Evolutionary conservation across 2,329 filamentous ascomycete genomes (phyloP).

Genomic region (Arthroderma uncinatum): DNA sequence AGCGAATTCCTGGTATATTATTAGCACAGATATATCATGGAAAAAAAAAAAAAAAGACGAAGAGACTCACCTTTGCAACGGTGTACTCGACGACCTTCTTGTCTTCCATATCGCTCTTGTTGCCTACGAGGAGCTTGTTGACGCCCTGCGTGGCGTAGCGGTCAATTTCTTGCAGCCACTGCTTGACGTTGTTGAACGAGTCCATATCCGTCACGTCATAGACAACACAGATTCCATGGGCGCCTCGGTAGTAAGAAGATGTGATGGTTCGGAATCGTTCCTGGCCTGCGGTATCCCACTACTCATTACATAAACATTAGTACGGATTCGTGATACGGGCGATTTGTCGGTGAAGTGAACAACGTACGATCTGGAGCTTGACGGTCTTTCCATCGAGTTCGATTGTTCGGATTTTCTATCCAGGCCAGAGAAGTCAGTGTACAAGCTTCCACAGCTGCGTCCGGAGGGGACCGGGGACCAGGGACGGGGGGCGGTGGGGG

Average conservation of each 20-base stretch:
- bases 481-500: neutral
- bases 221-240: constrained; percentile 98
- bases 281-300: constrained; percentile 99
- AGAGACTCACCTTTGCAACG: constrained; percentile 74
- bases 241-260: constrained; percentile 97
- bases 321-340: constrained; percentile 13
- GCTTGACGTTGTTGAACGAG: constrained; percentile 99
- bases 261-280: constrained; percentile 99
- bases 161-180: constrained; percentile 99
- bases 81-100: constrained; percentile 99
- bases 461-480: too few relatives aligned
- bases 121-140: constrained; percentile 97
- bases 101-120: constrained; percentile 99
- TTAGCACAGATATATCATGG: neutral
- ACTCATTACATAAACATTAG: constrained; percentile 8
- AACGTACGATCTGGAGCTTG: constrained; percentile 92
- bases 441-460: too few relatives aligned
- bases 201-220: constrained; percentile 99
- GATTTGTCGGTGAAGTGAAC: neutral
- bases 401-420: constrained; percentile 97
- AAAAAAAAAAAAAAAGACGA: neutral
- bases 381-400: constrained; percentile 99
- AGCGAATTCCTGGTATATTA: constrained; percentile 67
- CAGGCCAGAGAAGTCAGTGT: neutral
- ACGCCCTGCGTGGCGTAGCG: constrained; percentile 97